These are phyloP conservation scores for Rhodotorula diobovata DNA, from an alignment of 768 basidiomycete genomes.

Conservation along the genomic window DNA sequence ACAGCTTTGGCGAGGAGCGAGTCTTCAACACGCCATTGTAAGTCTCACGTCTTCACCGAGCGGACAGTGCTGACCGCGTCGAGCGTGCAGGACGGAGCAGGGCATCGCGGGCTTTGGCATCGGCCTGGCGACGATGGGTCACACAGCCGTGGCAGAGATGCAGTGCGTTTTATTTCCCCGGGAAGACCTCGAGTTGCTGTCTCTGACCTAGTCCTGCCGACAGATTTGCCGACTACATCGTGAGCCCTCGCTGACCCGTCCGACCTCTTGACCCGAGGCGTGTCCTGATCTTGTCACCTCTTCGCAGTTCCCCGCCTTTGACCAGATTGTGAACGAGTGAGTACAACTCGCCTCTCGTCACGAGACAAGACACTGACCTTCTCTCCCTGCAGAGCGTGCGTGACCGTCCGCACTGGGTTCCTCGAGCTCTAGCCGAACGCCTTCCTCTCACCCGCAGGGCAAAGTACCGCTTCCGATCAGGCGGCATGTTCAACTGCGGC, in stretches of 20 bases:
- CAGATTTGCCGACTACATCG: conserved; percentile 46
- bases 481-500: conserved; percentile 72
- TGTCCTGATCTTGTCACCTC: not conserved
- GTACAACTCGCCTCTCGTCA: not conserved
- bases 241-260: not conserved
- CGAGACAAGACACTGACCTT: not conserved
- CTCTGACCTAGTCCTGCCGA: not conserved
- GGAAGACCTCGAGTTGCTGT: too few species aligned
- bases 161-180: conserved; percentile 35
- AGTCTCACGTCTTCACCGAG: not conserved
- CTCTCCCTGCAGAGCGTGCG: conserved; percentile 10
- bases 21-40: conserved; percentile 87
- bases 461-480: conserved; percentile 84
- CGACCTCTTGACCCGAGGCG: not conserved
- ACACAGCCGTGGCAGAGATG: conserved; percentile 90
- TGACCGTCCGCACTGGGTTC: too few species aligned
- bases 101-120: conserved; percentile 94
- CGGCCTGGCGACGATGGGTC: conserved; percentile 85
- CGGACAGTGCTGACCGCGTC: not conserved
- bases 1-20: conserved; percentile 60
- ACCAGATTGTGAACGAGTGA: conserved; percentile 86
- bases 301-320: conserved; percentile 71
- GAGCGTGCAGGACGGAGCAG: conserved; percentile 46
- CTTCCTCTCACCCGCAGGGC: conserved; percentile 49
- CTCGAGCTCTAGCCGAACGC: not conserved